A percentile compares a stretch with the other conserved stretches of the same genome.
Evolutionary conservation across 1,139 yeast genomes (phyloP).

Genomic region (Yamadazyma mexicana): DNA sequence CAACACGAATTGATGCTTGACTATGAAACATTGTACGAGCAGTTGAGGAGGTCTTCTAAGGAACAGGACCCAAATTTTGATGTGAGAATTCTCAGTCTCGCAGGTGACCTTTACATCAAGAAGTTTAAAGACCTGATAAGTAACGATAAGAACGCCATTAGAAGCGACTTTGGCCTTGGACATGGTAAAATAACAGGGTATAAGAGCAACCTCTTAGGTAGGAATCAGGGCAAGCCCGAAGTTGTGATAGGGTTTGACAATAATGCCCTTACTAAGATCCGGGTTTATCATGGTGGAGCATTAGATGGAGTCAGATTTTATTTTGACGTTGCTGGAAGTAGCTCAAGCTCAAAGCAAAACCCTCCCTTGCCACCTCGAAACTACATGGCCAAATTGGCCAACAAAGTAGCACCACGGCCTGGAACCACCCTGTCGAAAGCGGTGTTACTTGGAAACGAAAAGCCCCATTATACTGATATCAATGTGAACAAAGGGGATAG

Average conservation of each 20-base stretch:
- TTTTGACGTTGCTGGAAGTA: conserved; percentile 11
- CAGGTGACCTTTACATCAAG: conserved; percentile 36
- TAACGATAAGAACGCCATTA: conserved; percentile 19
- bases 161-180: conserved; percentile 45
- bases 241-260: conserved; percentile 32
- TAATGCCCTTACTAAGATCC: conserved; percentile 41
- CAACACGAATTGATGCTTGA: conserved; percentile 51
- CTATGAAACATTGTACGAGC: conserved; percentile 46
- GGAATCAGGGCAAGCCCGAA: conserved; percentile 19
- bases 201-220: conserved; percentile 49
- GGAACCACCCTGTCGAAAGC: conserved; percentile 9
- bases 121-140: conserved; percentile 28
- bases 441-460: conserved; percentile 63
- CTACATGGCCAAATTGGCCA: conserved; percentile 35
- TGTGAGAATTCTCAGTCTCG: conserved; percentile 48
- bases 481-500: conserved; percentile 55
- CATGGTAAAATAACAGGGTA: conserved; percentile 41
- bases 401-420: conserved; percentile 12
- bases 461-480: conserved; percentile 58
- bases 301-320: conserved; percentile 65
- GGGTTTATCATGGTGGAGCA: conserved; percentile 71
- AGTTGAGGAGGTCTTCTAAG: conserved; percentile 25
- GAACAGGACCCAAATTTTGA: conserved; percentile 39
- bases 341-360: neutral
- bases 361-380: conserved; percentile 53